Conservation (phyloP, 257 asterid species). For the Datura wrightii region DNA sequence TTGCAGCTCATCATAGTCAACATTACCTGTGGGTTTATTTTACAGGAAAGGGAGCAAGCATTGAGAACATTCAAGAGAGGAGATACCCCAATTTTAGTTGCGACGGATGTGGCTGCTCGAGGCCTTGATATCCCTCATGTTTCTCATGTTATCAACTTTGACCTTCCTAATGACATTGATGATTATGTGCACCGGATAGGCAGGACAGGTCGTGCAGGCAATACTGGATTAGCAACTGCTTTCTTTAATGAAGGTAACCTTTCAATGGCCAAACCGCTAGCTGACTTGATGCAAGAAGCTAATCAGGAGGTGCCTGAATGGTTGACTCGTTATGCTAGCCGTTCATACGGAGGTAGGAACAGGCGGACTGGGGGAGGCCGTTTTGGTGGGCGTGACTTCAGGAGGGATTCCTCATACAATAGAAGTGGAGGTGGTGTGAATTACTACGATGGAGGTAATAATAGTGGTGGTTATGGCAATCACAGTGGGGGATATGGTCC, state of each 20-base stretch:
- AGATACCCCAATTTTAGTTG: slow-evolving; percentile 80
- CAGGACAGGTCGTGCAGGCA: slow-evolving; percentile 91
- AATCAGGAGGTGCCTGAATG: slow-evolving; percentile 91
- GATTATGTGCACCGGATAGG: slow-evolving; percentile 91
- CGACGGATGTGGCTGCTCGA: slow-evolving; percentile 95
- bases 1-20: slow-evolving; percentile 13
- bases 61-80: slow-evolving; percentile 86
- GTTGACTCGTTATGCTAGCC: slow-evolving; percentile 68
- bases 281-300: slow-evolving; percentile 80
- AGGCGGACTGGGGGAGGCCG: slow-evolving; percentile 74
- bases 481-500: slow-evolving; percentile 51
- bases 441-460: slow-evolving; percentile 45
- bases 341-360: slow-evolving; percentile 65
- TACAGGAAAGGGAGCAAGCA: slow-evolving; percentile 84
- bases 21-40: slow-evolving; percentile 27
- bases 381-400: slow-evolving; percentile 76
- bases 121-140: slow-evolving; percentile 90
- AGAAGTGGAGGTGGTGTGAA: slow-evolving; percentile 51
- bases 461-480: slow-evolving; percentile 44
- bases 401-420: slow-evolving; percentile 57
- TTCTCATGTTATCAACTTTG: slow-evolving; percentile 79
- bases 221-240: slow-evolving; percentile 81
- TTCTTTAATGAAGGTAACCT: slow-evolving; percentile 70
- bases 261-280: slow-evolving; percentile 69
- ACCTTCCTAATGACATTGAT: slow-evolving; percentile 85